Percentiles rank a stretch among this genome's conserved stretches.
Conservation (phyloP, 208 protist genomes). For the Crithidia acanthocephali region DNA sequence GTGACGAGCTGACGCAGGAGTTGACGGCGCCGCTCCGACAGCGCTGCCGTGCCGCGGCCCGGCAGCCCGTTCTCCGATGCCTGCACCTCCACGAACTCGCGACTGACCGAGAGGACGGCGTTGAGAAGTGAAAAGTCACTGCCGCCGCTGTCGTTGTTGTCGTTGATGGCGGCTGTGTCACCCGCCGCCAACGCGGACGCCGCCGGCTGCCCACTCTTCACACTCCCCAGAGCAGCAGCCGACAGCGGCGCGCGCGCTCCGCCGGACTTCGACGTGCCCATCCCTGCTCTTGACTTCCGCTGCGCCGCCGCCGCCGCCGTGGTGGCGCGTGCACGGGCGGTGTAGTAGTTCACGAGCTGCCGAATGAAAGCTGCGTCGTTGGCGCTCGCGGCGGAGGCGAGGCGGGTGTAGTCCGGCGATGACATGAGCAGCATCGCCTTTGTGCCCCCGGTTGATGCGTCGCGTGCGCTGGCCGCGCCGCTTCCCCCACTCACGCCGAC, state of each 20-base stretch:
- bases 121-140: constrained; percentile 70
- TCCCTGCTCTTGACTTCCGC: not conserved
- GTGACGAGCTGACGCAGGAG: constrained; percentile 58
- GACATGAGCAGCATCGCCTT: constrained; percentile 19
- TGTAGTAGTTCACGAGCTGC: constrained; percentile 59
- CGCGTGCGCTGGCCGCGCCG: no score
- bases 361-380: constrained; percentile 54
- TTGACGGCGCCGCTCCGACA: constrained; percentile 36
- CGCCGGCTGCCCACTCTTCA: not conserved
- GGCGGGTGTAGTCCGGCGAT: constrained; percentile 25
- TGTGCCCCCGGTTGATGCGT: not conserved
- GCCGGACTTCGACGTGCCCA: no score
- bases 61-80: constrained; percentile 22
- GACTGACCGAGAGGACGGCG: constrained; percentile 72
- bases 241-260: not conserved
- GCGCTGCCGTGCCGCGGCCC: constrained; percentile 23
- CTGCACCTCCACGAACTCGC: constrained; percentile 72
- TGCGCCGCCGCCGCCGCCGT: not conserved
- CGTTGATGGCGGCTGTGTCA: not conserved
- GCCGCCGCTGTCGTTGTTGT: not conserved
- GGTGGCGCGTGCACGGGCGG: constrained; percentile 9
- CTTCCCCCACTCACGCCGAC: not conserved
- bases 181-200: not conserved
- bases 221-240: not conserved
- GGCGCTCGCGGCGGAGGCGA: constrained; percentile 49